Evolutionary conservation across 2,329 filamentous ascomycete species (phyloP), one percentile per base, ranked within the genome.

Genomic region (Botrytis sinoallii): DNA sequence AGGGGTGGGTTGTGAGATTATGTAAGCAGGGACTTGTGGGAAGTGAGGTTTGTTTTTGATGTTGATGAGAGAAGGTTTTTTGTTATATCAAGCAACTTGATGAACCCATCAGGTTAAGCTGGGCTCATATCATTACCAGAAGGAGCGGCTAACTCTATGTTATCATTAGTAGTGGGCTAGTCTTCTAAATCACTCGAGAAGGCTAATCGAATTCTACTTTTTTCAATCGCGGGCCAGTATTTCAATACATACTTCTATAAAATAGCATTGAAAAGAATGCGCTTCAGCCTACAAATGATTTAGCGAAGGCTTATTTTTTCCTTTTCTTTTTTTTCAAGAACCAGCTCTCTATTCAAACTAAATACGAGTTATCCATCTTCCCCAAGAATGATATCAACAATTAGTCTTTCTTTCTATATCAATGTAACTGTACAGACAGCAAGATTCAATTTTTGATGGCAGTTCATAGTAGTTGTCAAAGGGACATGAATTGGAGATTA

Each of bases 401-500:
- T 0, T 14, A 1, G 48, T 14, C n/a, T 3, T 4, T n/a, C 25
- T 52, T 14, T 5, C 6, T 12, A 4, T 14, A 52, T 14, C 0
- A 52, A 52, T 52, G 0, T 1, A 6, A 2, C 25, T 14, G 4
- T n/a, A 0, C 2, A 12, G 48, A 52, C 48, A 52, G 48, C 4
- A 52, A n/a, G 20, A 52, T 4, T 1, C 14, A 8, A 14, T 14
- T n/a, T 0, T n/a, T 52, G 48, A n/a, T 52, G 10, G 48, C 1
- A 14, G 0, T 52, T 4, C 12, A n/a, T 0, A 14, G 4, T 25
- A n/a, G 5, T 52, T 0, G 48, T 52, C 48, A 14, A 25, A 52
- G 1, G n/a, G 0, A 4, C 48, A 7, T 52, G 1, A 52, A n/a
- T 52, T 4, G 48, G 25, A n/a, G 0, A n/a, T 14, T 1, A n/a